phyloP scores from a whole-genome alignment of 169 alveolate species.

The Plasmodium inui region DNA sequence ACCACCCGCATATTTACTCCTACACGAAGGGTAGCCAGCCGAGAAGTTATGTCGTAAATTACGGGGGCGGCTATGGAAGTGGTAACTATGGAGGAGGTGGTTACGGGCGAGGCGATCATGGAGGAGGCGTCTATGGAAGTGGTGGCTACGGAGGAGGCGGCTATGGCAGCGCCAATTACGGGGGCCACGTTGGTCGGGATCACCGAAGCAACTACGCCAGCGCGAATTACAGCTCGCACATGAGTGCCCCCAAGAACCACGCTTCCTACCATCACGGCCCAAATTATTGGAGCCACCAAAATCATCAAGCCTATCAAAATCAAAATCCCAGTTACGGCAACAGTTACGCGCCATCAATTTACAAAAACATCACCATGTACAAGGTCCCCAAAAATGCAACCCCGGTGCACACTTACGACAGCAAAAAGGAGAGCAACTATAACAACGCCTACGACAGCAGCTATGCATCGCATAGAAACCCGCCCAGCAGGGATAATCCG shows the following conservation, averaged over 20 bases:
- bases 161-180: neutral
- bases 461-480: conserved; percentile 2
- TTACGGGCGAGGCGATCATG: neutral
- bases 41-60: conserved; percentile 1
- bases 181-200: neutral
- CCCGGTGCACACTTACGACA: conserved; percentile 4
- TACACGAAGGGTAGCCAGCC: neutral
- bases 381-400: conserved; percentile 3
- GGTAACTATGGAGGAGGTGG: neutral
- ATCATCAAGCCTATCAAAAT: neutral
- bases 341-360: conserved; percentile 7
- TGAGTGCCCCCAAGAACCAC: conserved; percentile 13
- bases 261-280: conserved; percentile 12
- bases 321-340: conserved; percentile 27
- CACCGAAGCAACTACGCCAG: neutral
- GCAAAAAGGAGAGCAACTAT: conserved; percentile 16
- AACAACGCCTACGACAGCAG: conserved; percentile 2
- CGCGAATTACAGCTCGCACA: neutral
- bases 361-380: conserved; percentile 8
- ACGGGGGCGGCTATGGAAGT: neutral
- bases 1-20: conserved; percentile 67
- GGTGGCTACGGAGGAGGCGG: neutral
- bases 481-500: neutral
- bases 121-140: neutral
- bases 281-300: neutral